phyloP scores from a whole-genome alignment of 2,329 filamentous ascomycete genomes.

The Fusarium metavorans region DNA sequence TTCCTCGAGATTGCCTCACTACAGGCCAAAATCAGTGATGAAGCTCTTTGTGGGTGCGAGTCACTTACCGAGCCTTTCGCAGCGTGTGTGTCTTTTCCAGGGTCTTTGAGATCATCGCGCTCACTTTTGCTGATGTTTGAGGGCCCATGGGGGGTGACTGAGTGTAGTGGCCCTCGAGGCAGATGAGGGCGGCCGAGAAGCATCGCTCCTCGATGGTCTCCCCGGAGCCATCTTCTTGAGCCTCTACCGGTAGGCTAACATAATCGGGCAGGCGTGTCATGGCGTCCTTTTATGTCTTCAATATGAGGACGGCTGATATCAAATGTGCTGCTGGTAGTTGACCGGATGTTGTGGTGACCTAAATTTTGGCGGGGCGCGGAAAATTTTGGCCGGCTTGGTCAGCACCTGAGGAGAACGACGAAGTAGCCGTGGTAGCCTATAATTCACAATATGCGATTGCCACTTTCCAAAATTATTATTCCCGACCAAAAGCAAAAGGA shows the following conservation, averaged over 20 bases:
- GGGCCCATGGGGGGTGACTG: conserved; percentile 68
- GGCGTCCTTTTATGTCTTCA: conserved; percentile 31
- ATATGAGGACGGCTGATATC: conserved; percentile 14
- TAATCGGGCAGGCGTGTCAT: conserved; percentile 47
- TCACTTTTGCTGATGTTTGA: conserved; percentile 65
- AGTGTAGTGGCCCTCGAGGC: conserved; percentile 72
- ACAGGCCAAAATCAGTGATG: conserved; percentile 23
- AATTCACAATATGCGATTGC: not conserved
- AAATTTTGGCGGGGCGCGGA: conserved; percentile 40
- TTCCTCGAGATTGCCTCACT: conserved; percentile 72
- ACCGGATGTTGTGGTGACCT: conserved; percentile 30
- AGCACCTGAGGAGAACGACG: conserved; percentile 30
- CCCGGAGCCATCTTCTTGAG: conserved; percentile 35
- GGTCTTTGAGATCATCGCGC: conserved; percentile 69
- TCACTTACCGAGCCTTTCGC: conserved; percentile 67
- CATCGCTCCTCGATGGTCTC: conserved; percentile 73
- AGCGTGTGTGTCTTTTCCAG: conserved; percentile 73
- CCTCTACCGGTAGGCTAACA: conserved; percentile 24
- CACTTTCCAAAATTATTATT: not conserved
- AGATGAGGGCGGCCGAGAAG: conserved; percentile 71
- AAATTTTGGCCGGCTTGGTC: conserved; percentile 46
- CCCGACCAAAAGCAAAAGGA: not conserved
- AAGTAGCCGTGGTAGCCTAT: not conserved
- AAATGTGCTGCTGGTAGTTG: conserved; percentile 14
- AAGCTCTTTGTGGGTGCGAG: not conserved